phyloP scores from a whole-genome alignment of 179 eudicot species.

The Amaranthus tricolor region DNA sequence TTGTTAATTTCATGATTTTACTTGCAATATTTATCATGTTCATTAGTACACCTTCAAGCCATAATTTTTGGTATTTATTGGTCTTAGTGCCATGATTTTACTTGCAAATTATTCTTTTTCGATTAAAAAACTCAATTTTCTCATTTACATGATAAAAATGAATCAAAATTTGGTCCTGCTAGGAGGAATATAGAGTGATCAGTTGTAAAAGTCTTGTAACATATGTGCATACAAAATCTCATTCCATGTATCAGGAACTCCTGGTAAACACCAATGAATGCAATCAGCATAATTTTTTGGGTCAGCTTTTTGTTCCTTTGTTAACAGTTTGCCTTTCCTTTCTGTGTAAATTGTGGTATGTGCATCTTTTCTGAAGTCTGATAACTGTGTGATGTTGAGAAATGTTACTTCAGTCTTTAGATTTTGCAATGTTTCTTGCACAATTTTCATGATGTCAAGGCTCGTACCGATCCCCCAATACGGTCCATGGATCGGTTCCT shows the following conservation, averaged over 20 bases:
- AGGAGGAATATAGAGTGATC: background rate
- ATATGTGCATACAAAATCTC: conserved; percentile 76
- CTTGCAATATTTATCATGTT: background rate
- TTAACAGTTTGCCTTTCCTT: conserved; percentile 76
- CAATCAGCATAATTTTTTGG: conserved; percentile 86
- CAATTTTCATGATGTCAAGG: conserved; percentile 62
- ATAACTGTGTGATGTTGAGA: conserved; percentile 77
- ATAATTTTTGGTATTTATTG: background rate
- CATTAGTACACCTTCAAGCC: background rate
- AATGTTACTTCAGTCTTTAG: conserved; percentile 52
- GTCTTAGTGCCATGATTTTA: background rate
- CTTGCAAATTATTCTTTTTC: background rate
- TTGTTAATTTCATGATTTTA: background rate
- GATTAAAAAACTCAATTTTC: background rate
- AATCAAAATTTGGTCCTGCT: conserved; percentile 12
- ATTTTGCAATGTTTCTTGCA: conserved; percentile 48
- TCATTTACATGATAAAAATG: background rate
- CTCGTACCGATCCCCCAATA: conserved; percentile 88
- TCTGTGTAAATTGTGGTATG: conserved; percentile 86
- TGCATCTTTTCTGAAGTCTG: conserved; percentile 91
- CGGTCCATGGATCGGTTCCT: conserved; percentile 55
- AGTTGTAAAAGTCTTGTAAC: conserved; percentile 40
- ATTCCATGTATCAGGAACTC: conserved; percentile 97
- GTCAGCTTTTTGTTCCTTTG: conserved; percentile 71
- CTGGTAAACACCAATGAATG: conserved; percentile 97